Conservation (phyloP, 805 yeast genomes). For the Torulaspora gathmanii region DNA sequence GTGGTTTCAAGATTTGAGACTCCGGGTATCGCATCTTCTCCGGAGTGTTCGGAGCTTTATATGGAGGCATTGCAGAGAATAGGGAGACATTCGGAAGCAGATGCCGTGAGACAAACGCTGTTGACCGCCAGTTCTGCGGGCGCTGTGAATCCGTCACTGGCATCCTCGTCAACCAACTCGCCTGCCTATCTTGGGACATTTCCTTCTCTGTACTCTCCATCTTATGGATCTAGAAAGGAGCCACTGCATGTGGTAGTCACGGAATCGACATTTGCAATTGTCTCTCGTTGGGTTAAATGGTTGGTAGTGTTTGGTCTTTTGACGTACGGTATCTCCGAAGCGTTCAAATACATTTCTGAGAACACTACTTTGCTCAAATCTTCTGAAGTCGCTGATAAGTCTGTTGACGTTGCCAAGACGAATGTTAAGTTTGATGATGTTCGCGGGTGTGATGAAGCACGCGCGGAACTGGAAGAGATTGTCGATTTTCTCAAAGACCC, state of each 20-base stretch:
- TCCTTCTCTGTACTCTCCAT: conserved; percentile 34
- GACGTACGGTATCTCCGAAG: conserved; percentile 76
- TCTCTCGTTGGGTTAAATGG: conserved; percentile 88
- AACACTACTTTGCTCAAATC: conserved; percentile 62
- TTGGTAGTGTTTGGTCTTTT: conserved; percentile 72
- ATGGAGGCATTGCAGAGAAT: conserved; percentile 72
- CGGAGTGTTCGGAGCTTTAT: conserved; percentile 75
- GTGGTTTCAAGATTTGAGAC: conserved; percentile 93
- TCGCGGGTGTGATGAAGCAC: conserved; percentile 97
- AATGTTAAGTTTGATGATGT: conserved; percentile 89
- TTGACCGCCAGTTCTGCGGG: conserved; percentile 38
- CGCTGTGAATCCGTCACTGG: conserved; percentile 32
- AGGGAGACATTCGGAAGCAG: conserved; percentile 78
- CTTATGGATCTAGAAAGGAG: conserved; percentile 60
- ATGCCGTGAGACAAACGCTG: conserved; percentile 49
- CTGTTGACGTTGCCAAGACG: conserved; percentile 78
- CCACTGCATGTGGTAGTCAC: conserved; percentile 93
- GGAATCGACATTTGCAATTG: conserved; percentile 71
- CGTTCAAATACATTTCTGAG: conserved; percentile 75
- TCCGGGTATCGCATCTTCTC: conserved; percentile 81
- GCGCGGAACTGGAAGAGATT: conserved; percentile 93
- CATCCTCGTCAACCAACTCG: conserved; percentile 26
- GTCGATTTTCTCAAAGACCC: conserved; percentile 98
- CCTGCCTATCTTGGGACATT: conserved; percentile 27
- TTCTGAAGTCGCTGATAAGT: conserved; percentile 66